Base-by-base conservation (phyloP, 2,329 filamentous ascomycete genomes). In the Elsinoe fawcettii region DNA sequence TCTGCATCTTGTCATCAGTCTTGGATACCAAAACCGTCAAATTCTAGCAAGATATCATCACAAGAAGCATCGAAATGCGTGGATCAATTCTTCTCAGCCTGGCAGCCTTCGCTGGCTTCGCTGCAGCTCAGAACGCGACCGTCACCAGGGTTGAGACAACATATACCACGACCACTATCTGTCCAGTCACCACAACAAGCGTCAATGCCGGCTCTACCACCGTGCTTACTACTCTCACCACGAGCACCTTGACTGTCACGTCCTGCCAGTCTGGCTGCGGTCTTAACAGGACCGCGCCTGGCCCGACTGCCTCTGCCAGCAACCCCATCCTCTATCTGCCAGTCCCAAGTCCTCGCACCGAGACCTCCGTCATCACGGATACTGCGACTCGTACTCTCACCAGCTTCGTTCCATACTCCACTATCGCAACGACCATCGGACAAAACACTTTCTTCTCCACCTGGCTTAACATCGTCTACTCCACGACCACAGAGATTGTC, bases 241-340 rank as follows among this genome's bases (percentile, higher is more conserved):
- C 70, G 5, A 68, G 64, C 56, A 72, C 69, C 18, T 61, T 73
- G 37, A 70, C 69, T 12, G 62, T 71, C 51, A 73, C 70, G 4
- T 69, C 67, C 9, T 74, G 70, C 69, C 66, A 67, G 61, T 64
- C 61, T 6, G 69, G 69, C 16, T 73, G 71, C 65, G 59, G 65
- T 34, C 56, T 54, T 51, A 51, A 51, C 51, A 59, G 58, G 12
- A 56, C 43, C 59, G 37, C 51, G 23, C 43, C 58, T 23, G 18
- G 44, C 37, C 18, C 55, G 23, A 43, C 58, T 16, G 53, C 56
- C 6, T 55, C 30, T 22, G 27, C 30, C 25, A 56, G 56, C 56
- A 51, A 43, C 54, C 34, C 49, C 47, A 58, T 41, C 56, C 32
- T 51, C 30, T 51, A 51, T 30, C 44, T 53, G 8, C 55, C 55